phyloP scores from a whole-genome alignment of 2,329 filamentous ascomycete species.

The Penicillium sp. region DNA sequence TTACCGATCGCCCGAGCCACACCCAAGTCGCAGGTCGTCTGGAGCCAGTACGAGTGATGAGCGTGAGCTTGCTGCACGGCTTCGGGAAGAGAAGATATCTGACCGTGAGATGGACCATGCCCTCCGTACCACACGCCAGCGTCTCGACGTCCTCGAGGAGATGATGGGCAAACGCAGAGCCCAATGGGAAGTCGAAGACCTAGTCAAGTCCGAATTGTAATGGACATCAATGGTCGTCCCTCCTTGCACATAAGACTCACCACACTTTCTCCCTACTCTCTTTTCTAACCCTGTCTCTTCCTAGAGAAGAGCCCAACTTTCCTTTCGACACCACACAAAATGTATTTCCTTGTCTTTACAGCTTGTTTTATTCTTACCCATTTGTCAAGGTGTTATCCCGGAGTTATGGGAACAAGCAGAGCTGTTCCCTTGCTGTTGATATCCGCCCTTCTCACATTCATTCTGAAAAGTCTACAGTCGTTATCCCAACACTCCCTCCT shows the following conservation, averaged over 20 bases:
- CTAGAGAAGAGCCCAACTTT: neutral
- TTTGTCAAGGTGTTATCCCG: neutral
- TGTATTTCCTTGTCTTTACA: neutral
- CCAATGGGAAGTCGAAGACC: constrained; percentile 16
- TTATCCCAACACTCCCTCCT: neutral
- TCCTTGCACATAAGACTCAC: neutral
- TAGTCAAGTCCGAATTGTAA: constrained; percentile 23
- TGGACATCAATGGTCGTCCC: neutral
- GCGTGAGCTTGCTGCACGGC: constrained; percentile 53
- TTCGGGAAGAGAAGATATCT: constrained; percentile 66
- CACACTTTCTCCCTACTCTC: neutral
- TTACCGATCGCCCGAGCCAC: constrained; percentile 31
- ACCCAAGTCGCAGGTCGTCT: constrained; percentile 42
- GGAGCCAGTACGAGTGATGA: constrained; percentile 33
- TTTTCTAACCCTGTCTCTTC: neutral
- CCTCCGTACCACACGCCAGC: constrained; percentile 82
- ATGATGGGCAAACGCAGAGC: constrained; percentile 61
- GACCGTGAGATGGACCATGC: constrained; percentile 74
- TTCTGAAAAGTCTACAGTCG: neutral
- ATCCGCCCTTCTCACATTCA: neutral
- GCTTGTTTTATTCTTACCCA: neutral
- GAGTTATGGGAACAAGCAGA: neutral
- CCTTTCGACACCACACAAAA: neutral
- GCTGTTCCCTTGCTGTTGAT: neutral
- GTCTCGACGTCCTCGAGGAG: constrained; percentile 70